These are phyloP conservation scores for Verticillium nonalfalfae DNA, from an alignment of 2,329 filamentous ascomycete genomes.

Conservation along the genomic window DNA sequence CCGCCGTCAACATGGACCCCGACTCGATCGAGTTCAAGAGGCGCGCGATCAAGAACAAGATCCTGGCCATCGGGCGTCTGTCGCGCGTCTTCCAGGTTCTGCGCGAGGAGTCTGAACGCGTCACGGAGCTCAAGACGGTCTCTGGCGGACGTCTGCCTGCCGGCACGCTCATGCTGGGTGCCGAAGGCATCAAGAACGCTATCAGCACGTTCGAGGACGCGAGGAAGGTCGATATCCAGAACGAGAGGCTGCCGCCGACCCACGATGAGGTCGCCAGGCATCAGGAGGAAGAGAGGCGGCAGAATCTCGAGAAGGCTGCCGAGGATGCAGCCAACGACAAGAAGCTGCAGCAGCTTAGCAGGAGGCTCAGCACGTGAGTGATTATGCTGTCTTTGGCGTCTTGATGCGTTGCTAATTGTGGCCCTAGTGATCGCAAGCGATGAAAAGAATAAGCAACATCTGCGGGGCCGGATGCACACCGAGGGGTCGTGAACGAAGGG, in stretches of 20 bases:
- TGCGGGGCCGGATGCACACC: background rate
- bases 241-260: conserved; percentile 86
- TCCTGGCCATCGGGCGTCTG: conserved; percentile 90
- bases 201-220: conserved; percentile 97
- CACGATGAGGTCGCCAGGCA: conserved; percentile 86
- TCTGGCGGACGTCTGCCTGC: conserved; percentile 87
- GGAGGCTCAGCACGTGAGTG: conserved; percentile 93
- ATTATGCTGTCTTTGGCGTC: background rate
- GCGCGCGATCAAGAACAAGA: conserved; percentile 99
- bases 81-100: conserved; percentile 98
- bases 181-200: conserved; percentile 97
- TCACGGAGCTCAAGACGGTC: conserved; percentile 96
- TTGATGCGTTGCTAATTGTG: background rate
- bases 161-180: conserved; percentile 94
- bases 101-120: conserved; percentile 92
- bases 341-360: conserved; percentile 77
- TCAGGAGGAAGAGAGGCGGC: conserved; percentile 72
- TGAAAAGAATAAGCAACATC: background rate
- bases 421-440: conserved; percentile 1
- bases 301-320: conserved; percentile 79
- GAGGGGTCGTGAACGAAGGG: background rate
- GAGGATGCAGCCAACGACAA: conserved; percentile 89
- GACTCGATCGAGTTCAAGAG: conserved; percentile 92
- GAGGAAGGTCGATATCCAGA: conserved; percentile 92
- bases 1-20: conserved; percentile 51